Conservation (phyloP, 257 asterid species). For the Mentha longifolia region DNA sequence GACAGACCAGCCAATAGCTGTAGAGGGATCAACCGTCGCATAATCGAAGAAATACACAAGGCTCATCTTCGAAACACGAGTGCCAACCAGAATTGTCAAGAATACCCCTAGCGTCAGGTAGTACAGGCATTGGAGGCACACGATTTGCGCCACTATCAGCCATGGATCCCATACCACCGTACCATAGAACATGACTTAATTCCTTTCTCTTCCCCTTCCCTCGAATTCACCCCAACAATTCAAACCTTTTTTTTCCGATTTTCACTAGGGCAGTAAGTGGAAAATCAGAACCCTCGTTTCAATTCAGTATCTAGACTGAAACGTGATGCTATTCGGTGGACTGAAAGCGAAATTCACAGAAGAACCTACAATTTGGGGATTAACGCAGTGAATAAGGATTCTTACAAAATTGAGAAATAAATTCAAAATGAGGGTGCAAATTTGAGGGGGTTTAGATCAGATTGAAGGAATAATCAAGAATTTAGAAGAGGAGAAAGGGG, state of each 20-base stretch:
- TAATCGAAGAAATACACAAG: constrained; percentile 90
- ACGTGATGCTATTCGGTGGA: background rate
- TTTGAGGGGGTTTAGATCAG: constrained; percentile 24
- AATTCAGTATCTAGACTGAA: constrained; percentile 20
- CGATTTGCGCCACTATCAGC: constrained; percentile 94
- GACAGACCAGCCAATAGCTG: constrained; percentile 91
- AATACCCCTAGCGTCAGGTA: constrained; percentile 80
- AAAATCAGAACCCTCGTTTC: constrained; percentile 29
- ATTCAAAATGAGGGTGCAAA: constrained; percentile 7
- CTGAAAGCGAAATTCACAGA: constrained; percentile 1
- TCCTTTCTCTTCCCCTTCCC: constrained; percentile 9
- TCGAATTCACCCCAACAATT: constrained; percentile 7
- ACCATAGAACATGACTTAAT: constrained; percentile 94
- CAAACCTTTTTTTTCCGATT: background rate
- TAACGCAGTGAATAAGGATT: background rate
- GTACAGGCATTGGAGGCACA: constrained; percentile 77
- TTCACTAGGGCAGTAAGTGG: constrained; percentile 26
- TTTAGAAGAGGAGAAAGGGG: constrained; percentile 3
- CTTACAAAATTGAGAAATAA: background rate
- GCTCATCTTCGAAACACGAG: constrained; percentile 87
- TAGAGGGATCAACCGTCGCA: constrained; percentile 73
- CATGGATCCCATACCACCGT: constrained; percentile 96
- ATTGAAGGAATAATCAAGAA: background rate
- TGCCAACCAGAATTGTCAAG: constrained; percentile 72
- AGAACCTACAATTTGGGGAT: constrained; percentile 27